phyloP scores from a whole-genome alignment of 352 stramenopile genomes.

The Aphanomyces astaci region DNA sequence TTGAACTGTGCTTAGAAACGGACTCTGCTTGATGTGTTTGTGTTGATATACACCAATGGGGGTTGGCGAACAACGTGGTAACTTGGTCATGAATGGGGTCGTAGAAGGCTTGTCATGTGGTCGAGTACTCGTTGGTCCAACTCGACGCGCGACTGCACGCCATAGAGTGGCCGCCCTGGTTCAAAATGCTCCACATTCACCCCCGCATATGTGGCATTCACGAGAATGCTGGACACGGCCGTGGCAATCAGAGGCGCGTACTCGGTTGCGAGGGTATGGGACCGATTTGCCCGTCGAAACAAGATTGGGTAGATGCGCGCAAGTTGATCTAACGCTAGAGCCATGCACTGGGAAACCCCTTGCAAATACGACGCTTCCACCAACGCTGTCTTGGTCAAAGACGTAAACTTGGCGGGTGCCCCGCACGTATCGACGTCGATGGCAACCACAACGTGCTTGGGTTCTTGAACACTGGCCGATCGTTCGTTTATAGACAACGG shows the following conservation, averaged over 20 bases:
- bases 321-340: neutral
- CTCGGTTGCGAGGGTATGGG: neutral
- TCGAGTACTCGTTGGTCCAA: neutral
- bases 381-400: neutral
- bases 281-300: neutral
- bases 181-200: slow-evolving; percentile 3
- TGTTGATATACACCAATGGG: no score
- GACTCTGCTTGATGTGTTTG: no score
- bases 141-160: neutral
- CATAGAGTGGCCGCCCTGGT: neutral
- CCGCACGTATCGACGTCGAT: neutral
- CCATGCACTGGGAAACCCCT: neutral
- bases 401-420: neutral
- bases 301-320: neutral
- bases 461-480: neutral
- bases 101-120: neutral
- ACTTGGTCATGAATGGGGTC: neutral
- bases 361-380: neutral
- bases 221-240: neutral
- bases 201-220: neutral
- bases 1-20: no score
- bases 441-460: neutral
- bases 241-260: neutral
- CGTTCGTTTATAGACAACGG: neutral
- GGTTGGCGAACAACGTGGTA: no score